phyloP scores from a whole-genome alignment of 345 rosid species.

The Punica granatum region DNA sequence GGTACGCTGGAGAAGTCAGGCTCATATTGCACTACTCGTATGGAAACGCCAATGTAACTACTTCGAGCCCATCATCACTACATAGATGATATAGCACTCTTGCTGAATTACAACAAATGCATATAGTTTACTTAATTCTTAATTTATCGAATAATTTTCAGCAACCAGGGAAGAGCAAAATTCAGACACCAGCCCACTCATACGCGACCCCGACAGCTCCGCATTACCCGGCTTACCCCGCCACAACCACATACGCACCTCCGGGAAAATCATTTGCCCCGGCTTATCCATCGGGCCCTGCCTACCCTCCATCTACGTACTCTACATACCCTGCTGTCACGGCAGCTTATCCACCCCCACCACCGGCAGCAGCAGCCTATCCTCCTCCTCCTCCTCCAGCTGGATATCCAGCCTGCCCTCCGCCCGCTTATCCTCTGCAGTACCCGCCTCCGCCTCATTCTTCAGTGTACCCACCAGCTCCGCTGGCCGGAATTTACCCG shows the following conservation, averaged over 20 bases:
- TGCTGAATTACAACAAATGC: conserved; percentile 7
- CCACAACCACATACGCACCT: not conserved
- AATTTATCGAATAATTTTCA: not conserved
- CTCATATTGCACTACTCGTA: conserved; percentile 31
- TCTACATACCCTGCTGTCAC: conserved; percentile 8
- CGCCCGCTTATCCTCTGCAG: conserved; percentile 12
- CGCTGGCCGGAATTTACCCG: conserved; percentile 11
- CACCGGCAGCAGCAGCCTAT: not conserved
- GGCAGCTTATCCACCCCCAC: not conserved
- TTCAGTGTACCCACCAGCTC: conserved; percentile 3
- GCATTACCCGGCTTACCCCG: not conserved
- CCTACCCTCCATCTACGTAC: conserved; percentile 7
- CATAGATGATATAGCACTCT: conserved; percentile 9
- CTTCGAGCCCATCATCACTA: not conserved
- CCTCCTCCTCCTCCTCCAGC: conserved; percentile 8
- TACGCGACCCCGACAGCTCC: not conserved
- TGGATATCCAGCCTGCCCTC: conserved; percentile 5
- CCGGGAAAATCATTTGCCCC: not conserved
- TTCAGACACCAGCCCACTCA: not conserved
- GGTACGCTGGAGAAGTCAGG: conserved; percentile 40
- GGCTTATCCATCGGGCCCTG: conserved; percentile 3
- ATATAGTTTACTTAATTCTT: not conserved
- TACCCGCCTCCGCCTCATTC: conserved; percentile 12
- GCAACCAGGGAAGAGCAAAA: not conserved
- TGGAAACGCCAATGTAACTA: not conserved